Conservation (phyloP, 148 eudicot species). For the Fagopyrum homotropicum region DNA sequence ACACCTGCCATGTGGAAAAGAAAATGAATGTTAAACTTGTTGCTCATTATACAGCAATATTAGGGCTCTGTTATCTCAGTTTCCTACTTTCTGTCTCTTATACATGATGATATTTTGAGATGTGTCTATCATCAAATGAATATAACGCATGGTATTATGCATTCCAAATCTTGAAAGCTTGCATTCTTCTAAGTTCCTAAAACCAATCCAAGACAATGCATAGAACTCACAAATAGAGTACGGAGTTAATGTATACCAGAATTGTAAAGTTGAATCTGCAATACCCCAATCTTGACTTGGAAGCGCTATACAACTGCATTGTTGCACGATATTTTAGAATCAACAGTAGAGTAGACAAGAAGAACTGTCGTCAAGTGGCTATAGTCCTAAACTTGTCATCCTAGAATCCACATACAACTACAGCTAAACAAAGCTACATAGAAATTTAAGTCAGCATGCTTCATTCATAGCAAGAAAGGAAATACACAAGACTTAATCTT, state of each 20-base stretch:
- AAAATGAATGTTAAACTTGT: background rate
- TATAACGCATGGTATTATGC: background rate
- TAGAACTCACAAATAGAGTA: background rate
- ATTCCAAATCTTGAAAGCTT: background rate
- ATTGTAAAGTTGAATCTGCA: conserved; percentile 91
- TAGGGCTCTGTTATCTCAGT: background rate
- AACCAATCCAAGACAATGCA: background rate
- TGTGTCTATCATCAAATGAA: background rate
- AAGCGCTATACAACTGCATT: conserved; percentile 82
- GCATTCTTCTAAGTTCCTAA: background rate
- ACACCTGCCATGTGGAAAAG: conserved; percentile 44
- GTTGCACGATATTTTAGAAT: conserved; percentile 16
- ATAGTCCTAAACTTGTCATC: background rate
- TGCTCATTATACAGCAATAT: background rate
- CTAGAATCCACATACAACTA: conserved; percentile 2
- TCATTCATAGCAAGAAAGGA: background rate
- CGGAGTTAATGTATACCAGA: conserved; percentile 49
- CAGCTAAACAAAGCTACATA: background rate
- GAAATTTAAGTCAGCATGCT: background rate
- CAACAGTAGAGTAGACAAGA: background rate
- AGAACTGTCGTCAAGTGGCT: background rate
- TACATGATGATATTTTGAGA: background rate
- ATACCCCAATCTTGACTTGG: conserved; percentile 92
- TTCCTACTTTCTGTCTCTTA: background rate
- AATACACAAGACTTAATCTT: background rate